Base-by-base conservation (phyloP, 805 yeast species). In the Pichia occidentalis region DNA sequence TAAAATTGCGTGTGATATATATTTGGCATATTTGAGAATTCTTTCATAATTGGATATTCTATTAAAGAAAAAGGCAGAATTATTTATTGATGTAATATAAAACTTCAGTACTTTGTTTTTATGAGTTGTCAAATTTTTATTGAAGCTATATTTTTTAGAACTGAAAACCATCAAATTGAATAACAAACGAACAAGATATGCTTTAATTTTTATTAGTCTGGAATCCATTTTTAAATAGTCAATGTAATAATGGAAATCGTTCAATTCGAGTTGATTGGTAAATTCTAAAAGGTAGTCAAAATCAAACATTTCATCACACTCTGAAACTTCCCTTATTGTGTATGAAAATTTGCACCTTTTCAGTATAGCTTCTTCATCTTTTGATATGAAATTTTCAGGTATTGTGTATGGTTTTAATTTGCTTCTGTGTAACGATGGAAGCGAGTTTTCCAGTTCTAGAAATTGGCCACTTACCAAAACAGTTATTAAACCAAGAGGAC, bases 291-390 rank as follows among this genome's bases (percentile, higher is more conserved):
- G 13, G 17, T 25, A 39, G 24, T 33, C 31, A 7, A 8, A 31
- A 16, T 31, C 26, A 8, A 31, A 31, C 43, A 39, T 39, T 29
- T 39, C 39, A 30, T 39, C 43, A 24, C 14, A 30, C 13, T 27
- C 24, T 4, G 32, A 29, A 16, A 30, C 24, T n/a, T 26, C 22
- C 14, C 18, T 24, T n/a, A 35, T 12, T 18, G 22, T 34, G 17
- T 34, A 24, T n/a, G 27, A 24, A n/a, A 8, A 24, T 13, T 24
- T 8, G 12, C 14, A n/a, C 24, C 31, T 11, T 19, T 14, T 4
- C 12, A 9, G 10, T 24, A 6, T 36, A 12, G 4, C 8, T 4
- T 6, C 12, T 17, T n/a, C 3, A 14, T n/a, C n/a, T 17, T n/a
- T 17, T 19, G 13, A 12, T 9, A 7, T 4, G 19, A 29, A 13